A percentile compares a stretch with the other conserved stretches of the same genome.
These are phyloP conservation scores for Aspergillus viridinutans DNA, from an alignment of 2,329 filamentous ascomycete genomes.

Conservation along the genomic window DNA sequence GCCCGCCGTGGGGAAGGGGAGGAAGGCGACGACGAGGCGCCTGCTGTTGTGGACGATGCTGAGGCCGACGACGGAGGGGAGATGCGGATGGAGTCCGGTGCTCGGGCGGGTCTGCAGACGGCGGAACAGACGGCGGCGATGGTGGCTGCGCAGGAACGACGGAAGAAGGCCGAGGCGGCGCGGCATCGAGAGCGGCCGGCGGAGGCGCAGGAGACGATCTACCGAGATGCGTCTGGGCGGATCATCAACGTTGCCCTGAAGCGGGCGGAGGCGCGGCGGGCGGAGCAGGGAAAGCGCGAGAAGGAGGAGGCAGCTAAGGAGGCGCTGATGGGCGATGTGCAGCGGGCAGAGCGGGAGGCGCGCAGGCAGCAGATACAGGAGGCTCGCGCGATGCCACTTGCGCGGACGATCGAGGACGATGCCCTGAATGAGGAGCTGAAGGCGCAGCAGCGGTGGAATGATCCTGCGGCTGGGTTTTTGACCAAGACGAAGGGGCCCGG, in stretches of 20 bases:
- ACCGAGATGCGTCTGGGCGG: slow-evolving; percentile 90
- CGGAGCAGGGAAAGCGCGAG: slow-evolving; percentile 65
- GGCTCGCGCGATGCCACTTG: slow-evolving; percentile 75
- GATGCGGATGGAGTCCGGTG: slow-evolving; percentile 80
- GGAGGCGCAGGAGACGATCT: slow-evolving; percentile 74
- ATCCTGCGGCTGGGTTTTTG: slow-evolving; percentile 82
- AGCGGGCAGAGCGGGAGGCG: slow-evolving; percentile 63
- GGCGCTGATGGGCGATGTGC: slow-evolving; percentile 78
- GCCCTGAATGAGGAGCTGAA: slow-evolving; percentile 81
- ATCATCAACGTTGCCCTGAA: slow-evolving; percentile 91
- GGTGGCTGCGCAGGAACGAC: slow-evolving; percentile 61
- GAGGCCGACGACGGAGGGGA: slow-evolving; percentile 33
- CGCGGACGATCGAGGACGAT: slow-evolving; percentile 76
- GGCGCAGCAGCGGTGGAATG: slow-evolving; percentile 78
- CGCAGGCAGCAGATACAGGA: slow-evolving; percentile 68
- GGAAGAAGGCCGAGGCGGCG: slow-evolving; percentile 45
- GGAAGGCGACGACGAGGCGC: slow-evolving; percentile 48
- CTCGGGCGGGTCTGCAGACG: slow-evolving; percentile 79
- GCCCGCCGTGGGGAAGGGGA: slow-evolving; percentile 45
- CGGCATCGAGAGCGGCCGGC: slow-evolving; percentile 36
- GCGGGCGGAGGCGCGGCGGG: slow-evolving; percentile 77
- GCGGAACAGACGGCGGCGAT: slow-evolving; percentile 71
- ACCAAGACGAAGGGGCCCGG: slow-evolving; percentile 45
- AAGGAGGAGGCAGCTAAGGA: slow-evolving; percentile 64
- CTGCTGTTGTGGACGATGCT: slow-evolving; percentile 40